Percentiles rank a stretch among this genome's conserved stretches.
These are phyloP conservation scores for Phytophthora sp. DNA, from an alignment of 352 stramenopile genomes.

Conservation along the genomic window DNA sequence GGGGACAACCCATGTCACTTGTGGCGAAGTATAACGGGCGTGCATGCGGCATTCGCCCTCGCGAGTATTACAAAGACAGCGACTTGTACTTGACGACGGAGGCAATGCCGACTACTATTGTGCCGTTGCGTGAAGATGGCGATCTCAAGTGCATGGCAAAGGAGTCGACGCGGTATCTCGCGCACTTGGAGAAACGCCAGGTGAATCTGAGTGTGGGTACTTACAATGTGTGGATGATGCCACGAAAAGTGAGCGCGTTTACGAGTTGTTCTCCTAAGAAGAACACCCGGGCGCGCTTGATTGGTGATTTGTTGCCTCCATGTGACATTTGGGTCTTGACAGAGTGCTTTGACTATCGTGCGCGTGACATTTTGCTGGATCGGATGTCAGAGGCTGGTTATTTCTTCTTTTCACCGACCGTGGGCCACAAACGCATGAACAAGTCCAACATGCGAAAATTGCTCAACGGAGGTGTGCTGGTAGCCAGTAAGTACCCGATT, in stretches of 20 bases:
- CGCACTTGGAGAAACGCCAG: constrained; percentile 62
- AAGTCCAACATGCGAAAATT: constrained; percentile 75
- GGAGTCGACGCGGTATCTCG: constrained; percentile 68
- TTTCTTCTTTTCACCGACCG: constrained; percentile 75
- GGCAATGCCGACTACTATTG: constrained; percentile 58
- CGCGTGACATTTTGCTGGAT: constrained; percentile 65
- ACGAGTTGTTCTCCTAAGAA: constrained; percentile 74
- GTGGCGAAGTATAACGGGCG: constrained; percentile 61
- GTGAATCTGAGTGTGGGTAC: constrained; percentile 67
- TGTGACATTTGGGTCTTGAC: constrained; percentile 83
- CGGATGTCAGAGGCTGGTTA: constrained; percentile 67
- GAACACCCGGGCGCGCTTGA: constrained; percentile 77
- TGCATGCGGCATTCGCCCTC: constrained; percentile 63
- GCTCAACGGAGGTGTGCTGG: constrained; percentile 72
- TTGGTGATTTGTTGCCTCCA: constrained; percentile 64
- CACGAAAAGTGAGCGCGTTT: constrained; percentile 76
- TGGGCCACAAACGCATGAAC: constrained; percentile 71
- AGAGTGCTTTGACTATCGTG: constrained; percentile 82
- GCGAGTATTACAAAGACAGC: constrained; percentile 82
- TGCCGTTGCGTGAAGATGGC: constrained; percentile 69
- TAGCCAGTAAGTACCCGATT: constrained; percentile 80
- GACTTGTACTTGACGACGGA: constrained; percentile 79
- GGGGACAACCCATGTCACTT: constrained; percentile 68
- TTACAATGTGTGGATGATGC: constrained; percentile 89
- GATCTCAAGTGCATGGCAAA: constrained; percentile 74